A percentile compares a stretch with the other conserved stretches of the same genome.
These are phyloP conservation scores for Daphne laureola DNA, from an alignment of 441 rosid genomes.

Conservation along the genomic window DNA sequence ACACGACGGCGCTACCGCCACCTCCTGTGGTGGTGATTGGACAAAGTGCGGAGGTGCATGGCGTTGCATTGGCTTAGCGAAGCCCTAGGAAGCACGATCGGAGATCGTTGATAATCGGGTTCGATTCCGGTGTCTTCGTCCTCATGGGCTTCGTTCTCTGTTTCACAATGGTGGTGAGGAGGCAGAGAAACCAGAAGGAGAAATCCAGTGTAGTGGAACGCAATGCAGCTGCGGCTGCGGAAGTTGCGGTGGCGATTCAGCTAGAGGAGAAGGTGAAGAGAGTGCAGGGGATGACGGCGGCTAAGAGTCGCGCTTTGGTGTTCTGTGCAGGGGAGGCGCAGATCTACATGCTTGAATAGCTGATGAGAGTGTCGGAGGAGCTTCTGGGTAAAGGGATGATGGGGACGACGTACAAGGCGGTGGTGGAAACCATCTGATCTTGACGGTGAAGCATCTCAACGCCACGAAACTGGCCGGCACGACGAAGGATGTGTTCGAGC, in stretches of 20 bases:
- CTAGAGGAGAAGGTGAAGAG: constrained; percentile 58
- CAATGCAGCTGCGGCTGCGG: constrained; percentile 28
- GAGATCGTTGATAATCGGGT: constrained; percentile 47
- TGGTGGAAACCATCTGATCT: constrained; percentile 75
- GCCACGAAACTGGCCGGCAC: constrained; percentile 51
- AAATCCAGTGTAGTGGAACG: constrained; percentile 19
- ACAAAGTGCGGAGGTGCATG: constrained; percentile 49
- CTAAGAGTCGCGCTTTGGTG: constrained; percentile 57
- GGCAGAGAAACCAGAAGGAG: constrained; percentile 28
- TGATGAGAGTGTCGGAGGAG: constrained; percentile 94
- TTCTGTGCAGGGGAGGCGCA: constrained; percentile 65
- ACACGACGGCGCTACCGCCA: constrained; percentile 23
- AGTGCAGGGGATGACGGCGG: constrained; percentile 42
- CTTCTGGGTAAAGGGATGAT: constrained; percentile 70
- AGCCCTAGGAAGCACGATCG: constrained; percentile 30
- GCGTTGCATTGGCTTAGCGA: constrained; percentile 32
- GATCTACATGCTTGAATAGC: constrained; percentile 66
- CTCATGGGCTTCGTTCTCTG: constrained; percentile 44
- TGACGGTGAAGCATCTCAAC: constrained; percentile 79
- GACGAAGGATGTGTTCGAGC: constrained; percentile 51
- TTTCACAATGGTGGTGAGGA: constrained; percentile 34
- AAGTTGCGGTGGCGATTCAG: constrained; percentile 43
- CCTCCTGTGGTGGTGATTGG: constrained; percentile 35
- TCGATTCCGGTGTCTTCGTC: constrained; percentile 36
- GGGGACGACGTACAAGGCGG: constrained; percentile 87